These are phyloP conservation scores for Pythium aristosporum DNA, from an alignment of 352 stramenopile species.

Conservation along the genomic window DNA sequence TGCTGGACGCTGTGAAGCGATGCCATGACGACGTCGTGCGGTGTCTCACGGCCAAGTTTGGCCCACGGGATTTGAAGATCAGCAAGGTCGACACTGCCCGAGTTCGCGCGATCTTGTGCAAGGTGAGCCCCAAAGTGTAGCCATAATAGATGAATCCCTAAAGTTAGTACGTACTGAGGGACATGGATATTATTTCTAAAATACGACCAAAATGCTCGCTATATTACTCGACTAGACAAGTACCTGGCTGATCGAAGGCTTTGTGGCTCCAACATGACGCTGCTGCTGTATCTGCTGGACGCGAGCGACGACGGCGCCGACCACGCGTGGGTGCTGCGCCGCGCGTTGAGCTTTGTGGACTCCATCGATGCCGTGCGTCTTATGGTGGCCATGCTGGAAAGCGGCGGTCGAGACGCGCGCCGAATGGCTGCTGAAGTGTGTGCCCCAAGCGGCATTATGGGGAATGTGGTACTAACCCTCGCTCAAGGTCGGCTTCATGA, in stretches of 20 bases:
- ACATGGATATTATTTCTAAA: no score
- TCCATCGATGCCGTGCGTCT: background rate
- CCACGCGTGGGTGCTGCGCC: constrained; percentile 1
- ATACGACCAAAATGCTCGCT: no score
- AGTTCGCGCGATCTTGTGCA: no score
- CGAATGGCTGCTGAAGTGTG: background rate
- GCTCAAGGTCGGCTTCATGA: background rate
- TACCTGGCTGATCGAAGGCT: no score
- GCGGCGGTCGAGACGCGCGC: background rate
- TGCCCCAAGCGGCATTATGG: background rate
- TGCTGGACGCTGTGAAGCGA: background rate
- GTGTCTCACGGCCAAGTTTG: background rate
- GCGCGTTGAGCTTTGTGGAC: background rate
- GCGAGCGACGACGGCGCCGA: background rate
- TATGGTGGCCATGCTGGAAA: background rate
- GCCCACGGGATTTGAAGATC: no score
- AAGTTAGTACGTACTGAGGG: no score
- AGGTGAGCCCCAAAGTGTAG: no score
- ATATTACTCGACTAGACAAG: no score
- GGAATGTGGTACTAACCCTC: background rate
- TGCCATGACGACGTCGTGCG: background rate
- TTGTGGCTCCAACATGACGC: no score
- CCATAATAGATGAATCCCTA: no score
- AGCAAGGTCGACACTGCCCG: no score
- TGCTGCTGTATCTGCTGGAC: constrained; percentile 1